Percentiles rank a stretch among this genome's conserved stretches.
phyloP scores from a whole-genome alignment of 1,139 yeast species.

The Blastobotrys persicus region DNA sequence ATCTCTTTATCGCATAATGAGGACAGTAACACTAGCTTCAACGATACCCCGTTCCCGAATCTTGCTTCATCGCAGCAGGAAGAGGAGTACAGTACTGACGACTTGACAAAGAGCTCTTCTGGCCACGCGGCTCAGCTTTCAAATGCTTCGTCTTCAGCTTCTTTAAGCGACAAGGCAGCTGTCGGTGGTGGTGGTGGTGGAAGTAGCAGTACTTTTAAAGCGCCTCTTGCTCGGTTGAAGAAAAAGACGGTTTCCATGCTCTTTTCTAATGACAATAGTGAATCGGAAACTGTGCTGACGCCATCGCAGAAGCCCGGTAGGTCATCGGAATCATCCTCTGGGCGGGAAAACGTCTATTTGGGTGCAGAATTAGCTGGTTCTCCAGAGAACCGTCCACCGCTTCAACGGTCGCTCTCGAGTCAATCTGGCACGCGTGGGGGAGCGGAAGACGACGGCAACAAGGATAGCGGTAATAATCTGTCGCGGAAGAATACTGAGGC shows the following conservation, averaged over 20 bases:
- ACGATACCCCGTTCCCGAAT: background rate
- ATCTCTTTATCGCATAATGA: background rate
- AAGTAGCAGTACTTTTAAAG: slow-evolving; percentile 14
- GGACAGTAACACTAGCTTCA: background rate
- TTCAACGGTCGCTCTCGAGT: slow-evolving; percentile 10
- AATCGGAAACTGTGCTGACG: background rate
- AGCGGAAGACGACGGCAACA: background rate
- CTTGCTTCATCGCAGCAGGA: background rate
- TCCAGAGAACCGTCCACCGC: slow-evolving; percentile 20
- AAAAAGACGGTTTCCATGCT: slow-evolving; percentile 23
- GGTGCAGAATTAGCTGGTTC: slow-evolving; percentile 12
- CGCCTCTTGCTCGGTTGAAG: slow-evolving; percentile 21
- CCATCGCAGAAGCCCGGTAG: background rate
- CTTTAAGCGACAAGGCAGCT: background rate
- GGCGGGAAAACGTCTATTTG: background rate
- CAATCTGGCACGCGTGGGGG: slow-evolving; percentile 1
- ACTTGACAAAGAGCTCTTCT: background rate
- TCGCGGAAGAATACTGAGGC: background rate
- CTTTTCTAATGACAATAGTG: slow-evolving; percentile 17
- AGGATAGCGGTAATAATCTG: slow-evolving; percentile 6
- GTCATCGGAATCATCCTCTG: background rate
- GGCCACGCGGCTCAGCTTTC: slow-evolving; percentile 16
- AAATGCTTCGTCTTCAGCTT: slow-evolving; percentile 11
- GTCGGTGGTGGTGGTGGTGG: slow-evolving; percentile 1
- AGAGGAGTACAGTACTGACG: background rate